phyloP scores from a whole-genome alignment of 306 rosid genomes.

The Biancaea sappan region DNA sequence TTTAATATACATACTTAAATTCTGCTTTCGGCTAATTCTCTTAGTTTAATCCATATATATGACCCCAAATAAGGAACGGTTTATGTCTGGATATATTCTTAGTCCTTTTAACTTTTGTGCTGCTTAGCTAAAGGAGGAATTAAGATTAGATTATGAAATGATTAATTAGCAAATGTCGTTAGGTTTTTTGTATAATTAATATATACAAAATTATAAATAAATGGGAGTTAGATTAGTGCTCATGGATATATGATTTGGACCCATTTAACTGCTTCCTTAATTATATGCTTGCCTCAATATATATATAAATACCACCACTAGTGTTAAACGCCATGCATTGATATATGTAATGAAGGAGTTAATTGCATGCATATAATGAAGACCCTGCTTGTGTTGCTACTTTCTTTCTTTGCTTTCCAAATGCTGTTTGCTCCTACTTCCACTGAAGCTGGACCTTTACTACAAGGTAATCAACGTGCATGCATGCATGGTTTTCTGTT shows the following conservation, averaged over 20 bases:
- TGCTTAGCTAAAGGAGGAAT: background rate
- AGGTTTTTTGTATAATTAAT: background rate
- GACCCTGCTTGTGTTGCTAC: background rate
- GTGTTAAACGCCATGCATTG: background rate
- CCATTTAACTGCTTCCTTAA: conserved; percentile 22
- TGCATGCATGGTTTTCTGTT: too few relatives aligned
- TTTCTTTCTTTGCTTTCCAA: conserved; percentile 6
- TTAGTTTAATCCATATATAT: background rate
- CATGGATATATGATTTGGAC: conserved; percentile 19
- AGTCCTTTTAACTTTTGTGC: too few relatives aligned
- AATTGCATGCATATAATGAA: conserved; percentile 20
- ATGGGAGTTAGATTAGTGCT: background rate
- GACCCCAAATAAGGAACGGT: background rate
- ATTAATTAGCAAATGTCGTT: background rate
- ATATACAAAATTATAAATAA: too few relatives aligned
- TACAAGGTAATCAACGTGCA: conserved; percentile 17
- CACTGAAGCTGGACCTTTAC: background rate
- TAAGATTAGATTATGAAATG: conserved; percentile 12
- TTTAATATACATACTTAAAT: background rate
- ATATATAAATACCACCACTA: background rate
- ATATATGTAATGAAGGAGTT: too few relatives aligned
- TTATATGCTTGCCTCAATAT: background rate
- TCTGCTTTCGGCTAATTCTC: background rate
- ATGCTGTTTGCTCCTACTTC: conserved; percentile 22
- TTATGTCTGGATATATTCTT: background rate